Percentiles rank a stretch among this genome's conserved stretches.
phyloP scores from a whole-genome alignment of 805 yeast species.

The Kodamaea fukazawae region DNA sequence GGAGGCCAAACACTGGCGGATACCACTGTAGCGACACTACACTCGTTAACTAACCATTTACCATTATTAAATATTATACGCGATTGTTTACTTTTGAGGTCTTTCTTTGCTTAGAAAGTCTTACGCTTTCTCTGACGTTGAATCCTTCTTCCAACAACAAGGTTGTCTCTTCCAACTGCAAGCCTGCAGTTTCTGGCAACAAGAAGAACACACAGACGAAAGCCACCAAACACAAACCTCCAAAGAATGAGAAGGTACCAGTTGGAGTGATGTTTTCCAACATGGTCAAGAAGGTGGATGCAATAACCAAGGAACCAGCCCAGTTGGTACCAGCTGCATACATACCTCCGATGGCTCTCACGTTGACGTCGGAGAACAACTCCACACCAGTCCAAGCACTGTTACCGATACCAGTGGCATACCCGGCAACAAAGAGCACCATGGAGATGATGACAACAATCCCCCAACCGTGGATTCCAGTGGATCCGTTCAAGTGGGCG shows the following conservation, averaged over 20 bases:
- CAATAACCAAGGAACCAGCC: slow-evolving; percentile 90
- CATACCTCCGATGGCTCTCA: slow-evolving; percentile 89
- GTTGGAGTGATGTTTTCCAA: slow-evolving; percentile 89
- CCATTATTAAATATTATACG: slow-evolving; percentile 1
- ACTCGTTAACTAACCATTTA: background rate
- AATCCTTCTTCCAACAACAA: slow-evolving; percentile 79
- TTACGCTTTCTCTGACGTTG: slow-evolving; percentile 59
- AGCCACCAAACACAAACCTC: slow-evolving; percentile 72
- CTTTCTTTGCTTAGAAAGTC: slow-evolving; percentile 34
- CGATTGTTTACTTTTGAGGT: background rate
- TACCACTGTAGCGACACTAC: no score
- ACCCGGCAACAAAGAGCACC: slow-evolving; percentile 84
- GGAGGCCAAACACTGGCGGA: no score
- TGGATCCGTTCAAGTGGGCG: slow-evolving; percentile 30
- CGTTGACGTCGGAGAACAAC: slow-evolving; percentile 83
- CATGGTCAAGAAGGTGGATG: slow-evolving; percentile 93
- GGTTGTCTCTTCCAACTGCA: slow-evolving; percentile 90
- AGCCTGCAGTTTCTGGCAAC: slow-evolving; percentile 88
- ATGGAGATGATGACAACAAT: slow-evolving; percentile 79
- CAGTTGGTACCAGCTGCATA: slow-evolving; percentile 91
- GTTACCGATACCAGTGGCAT: slow-evolving; percentile 94
- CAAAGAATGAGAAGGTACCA: slow-evolving; percentile 90
- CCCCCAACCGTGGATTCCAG: slow-evolving; percentile 79
- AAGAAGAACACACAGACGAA: slow-evolving; percentile 74
- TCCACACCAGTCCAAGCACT: slow-evolving; percentile 99